phyloP scores from a whole-genome alignment of 2,329 filamentous ascomycete genomes.

The Colletotrichum limetticola region DNA sequence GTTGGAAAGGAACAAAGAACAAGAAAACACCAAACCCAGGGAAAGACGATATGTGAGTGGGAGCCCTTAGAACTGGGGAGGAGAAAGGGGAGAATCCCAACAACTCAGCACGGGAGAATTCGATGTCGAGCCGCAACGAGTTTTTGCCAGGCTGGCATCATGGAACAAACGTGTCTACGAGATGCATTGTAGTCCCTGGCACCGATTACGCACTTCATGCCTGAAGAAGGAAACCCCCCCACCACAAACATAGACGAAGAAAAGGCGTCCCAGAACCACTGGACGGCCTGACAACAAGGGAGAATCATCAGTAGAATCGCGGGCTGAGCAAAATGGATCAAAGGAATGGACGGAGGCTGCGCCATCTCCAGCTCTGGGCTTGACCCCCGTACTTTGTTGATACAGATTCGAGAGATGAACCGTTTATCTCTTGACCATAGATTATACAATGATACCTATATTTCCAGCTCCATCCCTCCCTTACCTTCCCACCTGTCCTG shows the following conservation, averaged over 20 bases:
- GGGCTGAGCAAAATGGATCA: background rate
- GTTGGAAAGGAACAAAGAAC: background rate
- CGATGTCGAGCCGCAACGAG: background rate
- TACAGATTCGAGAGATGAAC: slow-evolving; percentile 30
- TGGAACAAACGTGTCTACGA: background rate
- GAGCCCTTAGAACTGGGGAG: no score
- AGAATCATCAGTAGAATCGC: background rate
- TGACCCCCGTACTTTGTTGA: slow-evolving; percentile 10
- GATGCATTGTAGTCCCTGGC: background rate
- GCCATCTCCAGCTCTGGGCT: slow-evolving; percentile 7
- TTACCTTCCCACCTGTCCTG: background rate
- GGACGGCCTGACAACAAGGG: background rate
- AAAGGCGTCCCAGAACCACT: background rate
- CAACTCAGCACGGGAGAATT: background rate
- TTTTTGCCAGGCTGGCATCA: no score
- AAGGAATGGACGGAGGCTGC: slow-evolving; percentile 10
- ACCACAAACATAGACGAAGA: background rate
- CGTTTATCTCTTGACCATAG: slow-evolving; percentile 30
- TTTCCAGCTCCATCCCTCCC: background rate
- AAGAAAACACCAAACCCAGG: background rate
- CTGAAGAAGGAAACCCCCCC: background rate
- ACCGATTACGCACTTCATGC: background rate
- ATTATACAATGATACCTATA: slow-evolving; percentile 35
- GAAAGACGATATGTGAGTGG: no score
- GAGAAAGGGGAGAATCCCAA: no score